phyloP scores from a whole-genome alignment of 305 asterid species.

The Petunia hybrid region DNA sequence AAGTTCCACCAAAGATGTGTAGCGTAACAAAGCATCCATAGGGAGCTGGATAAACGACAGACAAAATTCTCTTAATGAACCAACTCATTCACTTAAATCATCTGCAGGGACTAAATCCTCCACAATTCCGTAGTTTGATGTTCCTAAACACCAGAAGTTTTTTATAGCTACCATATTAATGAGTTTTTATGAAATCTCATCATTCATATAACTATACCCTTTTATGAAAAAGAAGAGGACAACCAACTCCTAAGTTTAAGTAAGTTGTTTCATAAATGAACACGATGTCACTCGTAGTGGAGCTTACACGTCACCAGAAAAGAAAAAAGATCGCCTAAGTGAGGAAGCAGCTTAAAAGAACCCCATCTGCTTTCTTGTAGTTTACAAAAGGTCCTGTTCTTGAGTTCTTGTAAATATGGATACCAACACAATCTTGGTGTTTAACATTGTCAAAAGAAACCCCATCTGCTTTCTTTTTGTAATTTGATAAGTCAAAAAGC shows the following conservation, averaged over 20 bases:
- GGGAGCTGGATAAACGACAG: not conserved
- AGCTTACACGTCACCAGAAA: not conserved
- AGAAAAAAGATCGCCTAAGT: not conserved
- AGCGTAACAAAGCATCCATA: constrained; percentile 12
- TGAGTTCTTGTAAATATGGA: too few relatives aligned
- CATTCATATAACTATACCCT: not conserved
- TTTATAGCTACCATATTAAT: not conserved
- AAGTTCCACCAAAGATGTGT: not conserved
- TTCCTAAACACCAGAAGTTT: not conserved
- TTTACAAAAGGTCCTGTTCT: too few relatives aligned
- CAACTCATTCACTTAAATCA: constrained; percentile 11
- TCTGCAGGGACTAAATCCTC: constrained; percentile 2
- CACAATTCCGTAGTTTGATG: not conserved
- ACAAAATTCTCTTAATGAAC: not conserved
- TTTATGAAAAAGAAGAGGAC: not conserved
- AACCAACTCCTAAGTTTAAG: not conserved
- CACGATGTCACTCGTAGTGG: not conserved
- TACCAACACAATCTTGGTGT: too few relatives aligned
- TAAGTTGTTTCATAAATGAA: not conserved
- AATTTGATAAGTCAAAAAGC: not conserved
- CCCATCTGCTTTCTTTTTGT: not conserved
- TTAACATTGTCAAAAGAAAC: too few relatives aligned
- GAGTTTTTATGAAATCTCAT: not conserved
- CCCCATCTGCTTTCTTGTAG: not conserved
- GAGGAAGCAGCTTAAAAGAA: not conserved